Percentiles rank a stretch among this genome's conserved stretches.
Evolutionary conservation across 2,329 filamentous ascomycete species (phyloP).

Genomic region (Alternaria sp.): DNA sequence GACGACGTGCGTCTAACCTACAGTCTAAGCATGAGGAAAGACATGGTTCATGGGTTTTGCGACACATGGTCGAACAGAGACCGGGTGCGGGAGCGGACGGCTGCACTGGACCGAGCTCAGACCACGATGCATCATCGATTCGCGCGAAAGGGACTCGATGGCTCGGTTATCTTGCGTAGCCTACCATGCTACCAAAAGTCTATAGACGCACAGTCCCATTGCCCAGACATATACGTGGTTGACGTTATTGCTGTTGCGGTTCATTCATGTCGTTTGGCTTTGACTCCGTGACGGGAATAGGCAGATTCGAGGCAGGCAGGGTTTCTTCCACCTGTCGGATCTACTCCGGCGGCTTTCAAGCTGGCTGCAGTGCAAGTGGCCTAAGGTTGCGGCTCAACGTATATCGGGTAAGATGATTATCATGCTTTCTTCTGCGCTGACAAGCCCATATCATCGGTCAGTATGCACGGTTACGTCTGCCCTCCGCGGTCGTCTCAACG

Average conservation of each 20-base stretch:
- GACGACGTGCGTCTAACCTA: constrained; percentile 1
- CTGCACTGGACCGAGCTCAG: constrained; percentile 12
- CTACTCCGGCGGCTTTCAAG: constrained; percentile 4
- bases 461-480: constrained; percentile 2
- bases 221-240: constrained; percentile 1
- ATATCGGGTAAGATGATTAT: background rate
- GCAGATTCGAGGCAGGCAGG: background rate
- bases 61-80: constrained; percentile 24
- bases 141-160: constrained; percentile 8
- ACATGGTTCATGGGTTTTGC: constrained; percentile 29
- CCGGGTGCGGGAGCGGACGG: constrained; percentile 19
- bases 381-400: constrained; percentile 11
- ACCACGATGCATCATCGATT: constrained; percentile 14
- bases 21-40: constrained; percentile 2
- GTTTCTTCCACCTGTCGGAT: constrained; percentile 14
- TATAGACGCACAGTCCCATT: background rate
- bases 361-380: background rate
- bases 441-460: constrained; percentile 2
- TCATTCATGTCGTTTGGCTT: background rate
- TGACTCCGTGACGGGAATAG: background rate
- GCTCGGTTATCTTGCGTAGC: constrained; percentile 1
- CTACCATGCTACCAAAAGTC: background rate
- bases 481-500: background rate
- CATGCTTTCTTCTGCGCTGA: constrained; percentile 7
- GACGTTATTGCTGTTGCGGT: background rate